Evolutionary conservation across 2,329 filamentous ascomycete genomes (phyloP), one percentile per base, ranked within the genome.

Genomic region (Xylariaceae sp.): DNA sequence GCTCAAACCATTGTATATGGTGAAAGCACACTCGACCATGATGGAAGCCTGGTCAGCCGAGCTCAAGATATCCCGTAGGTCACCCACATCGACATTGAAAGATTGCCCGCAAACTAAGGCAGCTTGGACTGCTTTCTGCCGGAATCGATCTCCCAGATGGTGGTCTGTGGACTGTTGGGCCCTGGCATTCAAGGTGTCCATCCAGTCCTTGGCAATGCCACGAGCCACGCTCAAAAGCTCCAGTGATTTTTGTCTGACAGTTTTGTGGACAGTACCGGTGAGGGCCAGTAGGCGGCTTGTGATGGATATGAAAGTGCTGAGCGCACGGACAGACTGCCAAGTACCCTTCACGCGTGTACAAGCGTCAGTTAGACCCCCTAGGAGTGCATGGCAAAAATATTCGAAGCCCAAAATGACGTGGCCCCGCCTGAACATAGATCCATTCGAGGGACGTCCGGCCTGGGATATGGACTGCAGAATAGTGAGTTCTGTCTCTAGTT

Each of bases 391-490:
- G 1, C 52, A 48, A 39, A 72, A 67, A 0, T 14, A 5, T 3
- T 48, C 26, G 9, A 66, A 53, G 1, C 37, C 28, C 1, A 69
- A 42, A 21, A 59, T 46, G 2, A 24, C 11, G 41, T 74, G 68
- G 0, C 46, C 40, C 7, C 49, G 42, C 13, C 68, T 26, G 23
- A 44, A 18, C 5, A 33, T 3, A 14, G 17, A 22, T 5, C 33
- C 13, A 5, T 26, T 10, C 1, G 24, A 37, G 0, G 43, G 24
- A 2, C 61, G 57, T 0, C 75, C 69, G 3, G 59, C 59, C 50
- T 77, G 67, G 39, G 64, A 59, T 8, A 64, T 56, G 1, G 61
- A 56, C 39, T 81, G 75, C 2, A 64, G 45, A 1, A 78, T 32
- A 0, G 77, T 46, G 2, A 65, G 41, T 5, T 54, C 53, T 0